Evolutionary conservation across 2,329 filamentous ascomycete genomes (phyloP), one percentile per base, ranked within the genome.

Genomic region (Didymella pomorum): DNA sequence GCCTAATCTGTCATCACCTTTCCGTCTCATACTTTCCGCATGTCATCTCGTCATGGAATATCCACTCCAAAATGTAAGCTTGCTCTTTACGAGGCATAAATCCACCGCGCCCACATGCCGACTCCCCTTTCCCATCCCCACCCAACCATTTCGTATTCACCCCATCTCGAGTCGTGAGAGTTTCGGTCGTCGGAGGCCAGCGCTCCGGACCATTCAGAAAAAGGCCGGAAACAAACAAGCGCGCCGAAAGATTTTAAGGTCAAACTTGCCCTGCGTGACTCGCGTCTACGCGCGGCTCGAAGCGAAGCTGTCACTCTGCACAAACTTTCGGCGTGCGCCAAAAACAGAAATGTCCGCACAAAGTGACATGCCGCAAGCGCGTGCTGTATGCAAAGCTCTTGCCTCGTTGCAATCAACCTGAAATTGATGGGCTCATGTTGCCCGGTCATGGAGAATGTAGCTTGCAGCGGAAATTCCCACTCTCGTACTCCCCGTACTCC

Each of bases 221-320:
- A 35, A 8, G 16, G 31, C 31, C 35, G 35, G 42, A 28, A 28
- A 26, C 23, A 4, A 11, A 16, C 42, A 28, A 4, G 4, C 42
- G 16, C 42, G 16, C 31, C 31, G 31, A 35, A 35, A n/a, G 31
- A 16, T 35, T 35, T 16, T 6, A 35, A n/a, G 16, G 16, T 18
- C 37, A 46, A 46, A 26, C 25, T 7, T 28, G 20, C 35, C 44
- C 29, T 5, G 25, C 47, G 42, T 31, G 49, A 52, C 35, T 48
- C 48, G 48, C 39, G 29, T 25, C 31, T 23, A 37, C 9, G 44
- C 23, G 37, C 42, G 26, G n/a, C 29, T 43, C 16, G 18, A 49
- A 53, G 44, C 44, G 56, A 42, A 14, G 50, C 39, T 50, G 56
- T 54, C 50, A 58, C 23, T 39, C 10, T 39, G 53, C 18, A 3